Evolutionary conservation across 306 rosid genomes (phyloP).

Genomic region (Ammopiptanthus mongolicus): DNA sequence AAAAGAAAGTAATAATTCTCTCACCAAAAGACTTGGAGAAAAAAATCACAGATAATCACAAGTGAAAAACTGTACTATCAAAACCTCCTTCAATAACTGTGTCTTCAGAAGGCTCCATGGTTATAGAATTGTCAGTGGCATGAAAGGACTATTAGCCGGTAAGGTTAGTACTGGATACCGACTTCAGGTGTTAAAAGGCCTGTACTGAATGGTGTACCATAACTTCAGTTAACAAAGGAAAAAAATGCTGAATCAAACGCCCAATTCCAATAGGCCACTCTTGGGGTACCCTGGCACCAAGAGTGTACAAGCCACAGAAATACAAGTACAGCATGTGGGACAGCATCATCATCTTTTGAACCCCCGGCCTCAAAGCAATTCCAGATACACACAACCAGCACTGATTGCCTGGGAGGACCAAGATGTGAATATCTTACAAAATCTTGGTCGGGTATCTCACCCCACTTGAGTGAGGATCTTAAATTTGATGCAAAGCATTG

Average conservation of each 20-base stretch:
- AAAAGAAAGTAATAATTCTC: background rate
- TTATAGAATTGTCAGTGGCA: conserved; percentile 9
- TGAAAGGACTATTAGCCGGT: conserved; percentile 23
- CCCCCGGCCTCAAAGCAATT: conserved; percentile 28
- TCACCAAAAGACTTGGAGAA: conserved; percentile 8
- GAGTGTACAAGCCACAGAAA: conserved; percentile 18
- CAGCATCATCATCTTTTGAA: conserved; percentile 24
- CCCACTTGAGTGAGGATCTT: conserved; percentile 22
- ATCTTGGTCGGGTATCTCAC: conserved; percentile 19
- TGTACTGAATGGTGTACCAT: conserved; percentile 24
- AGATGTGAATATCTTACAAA: conserved; percentile 24
- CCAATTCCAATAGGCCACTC: conserved; percentile 33
- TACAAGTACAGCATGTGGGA: conserved; percentile 11
- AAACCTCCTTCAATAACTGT: conserved; percentile 21
- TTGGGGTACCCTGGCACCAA: conserved; percentile 23
- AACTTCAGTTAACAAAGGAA: conserved; percentile 4
- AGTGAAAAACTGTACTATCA: conserved; percentile 25
- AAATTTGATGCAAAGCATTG: conserved; percentile 22
- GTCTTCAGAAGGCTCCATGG: conserved; percentile 19
- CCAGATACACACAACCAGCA: conserved; percentile 19
- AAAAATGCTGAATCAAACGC: conserved; percentile 21
- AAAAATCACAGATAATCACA: conserved; percentile 17
- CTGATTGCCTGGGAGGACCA: conserved; percentile 31
- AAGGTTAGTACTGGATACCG: conserved; percentile 27
- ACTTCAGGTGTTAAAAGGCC: conserved; percentile 27